These are phyloP conservation scores for Xylariaceae sp. DNA, from an alignment of 2,329 filamentous ascomycete species.

Conservation along the genomic window DNA sequence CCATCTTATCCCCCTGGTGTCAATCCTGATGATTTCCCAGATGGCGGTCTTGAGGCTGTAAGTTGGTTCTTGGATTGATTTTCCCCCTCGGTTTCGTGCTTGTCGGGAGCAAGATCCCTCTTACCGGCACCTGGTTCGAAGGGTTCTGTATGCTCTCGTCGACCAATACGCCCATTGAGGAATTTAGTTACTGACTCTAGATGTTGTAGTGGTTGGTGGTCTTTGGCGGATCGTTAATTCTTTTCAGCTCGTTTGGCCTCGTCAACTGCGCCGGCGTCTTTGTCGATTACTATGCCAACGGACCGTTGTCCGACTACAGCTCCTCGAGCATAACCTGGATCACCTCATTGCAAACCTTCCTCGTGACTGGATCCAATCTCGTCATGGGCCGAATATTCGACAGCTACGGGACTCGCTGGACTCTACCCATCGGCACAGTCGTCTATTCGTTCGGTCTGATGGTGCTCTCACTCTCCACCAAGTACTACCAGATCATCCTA, in stretches of 20 bases:
- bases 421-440: constrained; percentile 59
- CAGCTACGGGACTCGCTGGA: constrained; percentile 32
- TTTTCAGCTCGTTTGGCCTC: constrained; percentile 50
- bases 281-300: constrained; percentile 60
- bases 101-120: neutral
- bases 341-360: constrained; percentile 57
- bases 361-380: constrained; percentile 53
- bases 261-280: constrained; percentile 59
- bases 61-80: constrained; percentile 7
- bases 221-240: constrained; percentile 28
- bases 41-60: constrained; percentile 60
- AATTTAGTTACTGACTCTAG: constrained; percentile 18
- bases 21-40: constrained; percentile 62
- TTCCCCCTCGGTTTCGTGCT: neutral
- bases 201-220: constrained; percentile 29
- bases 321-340: constrained; percentile 64
- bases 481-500: constrained; percentile 52
- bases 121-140: neutral
- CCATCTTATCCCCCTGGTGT: constrained; percentile 41
- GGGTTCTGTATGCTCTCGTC: neutral
- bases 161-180: neutral
- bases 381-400: constrained; percentile 30
- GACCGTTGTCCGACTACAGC: constrained; percentile 54
- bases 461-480: constrained; percentile 59
- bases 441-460: constrained; percentile 65